These are phyloP conservation scores for Podospora pseudoanserina DNA, from an alignment of 495 filamentous ascomycete species.

Conservation along the genomic window DNA sequence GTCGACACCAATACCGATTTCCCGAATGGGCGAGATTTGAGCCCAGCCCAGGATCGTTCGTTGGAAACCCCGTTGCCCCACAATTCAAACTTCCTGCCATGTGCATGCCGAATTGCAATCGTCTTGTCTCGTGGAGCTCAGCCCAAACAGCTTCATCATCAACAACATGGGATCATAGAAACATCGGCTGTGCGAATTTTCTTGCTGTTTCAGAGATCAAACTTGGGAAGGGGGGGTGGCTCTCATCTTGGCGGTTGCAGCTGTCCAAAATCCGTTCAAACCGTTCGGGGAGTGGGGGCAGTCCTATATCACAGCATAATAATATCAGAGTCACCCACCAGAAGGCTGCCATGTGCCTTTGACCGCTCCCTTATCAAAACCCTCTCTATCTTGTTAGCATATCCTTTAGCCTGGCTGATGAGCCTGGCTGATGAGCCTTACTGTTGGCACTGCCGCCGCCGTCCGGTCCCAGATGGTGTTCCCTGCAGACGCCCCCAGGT, in stretches of 20 bases:
- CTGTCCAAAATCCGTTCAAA: background rate
- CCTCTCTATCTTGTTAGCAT: background rate
- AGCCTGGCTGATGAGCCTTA: background rate
- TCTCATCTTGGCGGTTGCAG: too few species aligned
- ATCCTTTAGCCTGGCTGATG: background rate
- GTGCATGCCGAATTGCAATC: background rate
- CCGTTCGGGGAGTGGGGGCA: background rate
- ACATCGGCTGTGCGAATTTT: background rate
- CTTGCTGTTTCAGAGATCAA: background rate
- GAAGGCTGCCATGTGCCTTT: background rate
- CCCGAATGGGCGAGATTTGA: conserved; percentile 1
- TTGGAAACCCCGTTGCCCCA: conserved; percentile 1
- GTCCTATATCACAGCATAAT: background rate
- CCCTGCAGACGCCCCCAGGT: conserved; percentile 5
- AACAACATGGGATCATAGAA: background rate
- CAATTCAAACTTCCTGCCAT: conserved; percentile 5
- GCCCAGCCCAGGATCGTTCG: conserved; percentile 2
- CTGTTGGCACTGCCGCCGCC: background rate
- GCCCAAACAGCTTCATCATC: background rate
- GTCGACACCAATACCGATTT: background rate
- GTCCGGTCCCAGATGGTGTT: background rate
- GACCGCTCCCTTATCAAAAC: background rate
- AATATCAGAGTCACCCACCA: background rate
- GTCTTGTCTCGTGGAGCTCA: background rate
- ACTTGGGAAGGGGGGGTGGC: background rate